Evolutionary conservation across 2,329 filamentous ascomycete species (phyloP).

Genomic region (Emmonsiellopsis sp.): DNA sequence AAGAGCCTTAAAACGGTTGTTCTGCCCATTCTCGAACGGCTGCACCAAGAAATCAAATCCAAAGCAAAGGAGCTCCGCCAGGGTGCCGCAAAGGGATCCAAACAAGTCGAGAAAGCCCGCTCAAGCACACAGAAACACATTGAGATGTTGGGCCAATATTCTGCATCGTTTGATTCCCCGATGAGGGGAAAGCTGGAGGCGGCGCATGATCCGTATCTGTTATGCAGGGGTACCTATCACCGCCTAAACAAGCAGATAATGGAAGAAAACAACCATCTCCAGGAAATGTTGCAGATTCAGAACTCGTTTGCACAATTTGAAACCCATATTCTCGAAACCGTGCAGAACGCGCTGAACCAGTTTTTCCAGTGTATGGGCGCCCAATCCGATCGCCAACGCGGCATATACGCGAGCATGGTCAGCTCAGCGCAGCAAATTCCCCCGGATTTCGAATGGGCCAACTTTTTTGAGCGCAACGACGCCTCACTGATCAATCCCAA

Average conservation of each 20-base stretch:
- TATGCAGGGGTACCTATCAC: slow-evolving; percentile 72
- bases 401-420: slow-evolving; percentile 77
- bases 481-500: slow-evolving; percentile 69
- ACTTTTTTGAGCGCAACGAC: slow-evolving; percentile 64
- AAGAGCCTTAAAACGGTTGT: slow-evolving; percentile 81
- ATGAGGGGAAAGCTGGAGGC: slow-evolving; percentile 61
- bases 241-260: slow-evolving; percentile 82
- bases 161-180: slow-evolving; percentile 64
- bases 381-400: slow-evolving; percentile 71
- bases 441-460: slow-evolving; percentile 82
- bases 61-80: slow-evolving; percentile 82
- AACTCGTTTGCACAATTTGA: slow-evolving; percentile 83
- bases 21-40: slow-evolving; percentile 75
- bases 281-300: slow-evolving; percentile 87
- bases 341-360: slow-evolving; percentile 73
- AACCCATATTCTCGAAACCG: slow-evolving; percentile 67
- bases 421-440: slow-evolving; percentile 66
- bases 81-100: slow-evolving; percentile 74
- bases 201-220: slow-evolving; percentile 75
- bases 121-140: slow-evolving; percentile 88
- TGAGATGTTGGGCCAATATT: slow-evolving; percentile 79
- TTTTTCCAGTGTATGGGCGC: slow-evolving; percentile 73
- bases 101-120: slow-evolving; percentile 85
- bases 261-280: slow-evolving; percentile 91
- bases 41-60: slow-evolving; percentile 94